Conservation (phyloP, 1,284 basidiomycete genomes). For the Moesziomyces sp. region DNA sequence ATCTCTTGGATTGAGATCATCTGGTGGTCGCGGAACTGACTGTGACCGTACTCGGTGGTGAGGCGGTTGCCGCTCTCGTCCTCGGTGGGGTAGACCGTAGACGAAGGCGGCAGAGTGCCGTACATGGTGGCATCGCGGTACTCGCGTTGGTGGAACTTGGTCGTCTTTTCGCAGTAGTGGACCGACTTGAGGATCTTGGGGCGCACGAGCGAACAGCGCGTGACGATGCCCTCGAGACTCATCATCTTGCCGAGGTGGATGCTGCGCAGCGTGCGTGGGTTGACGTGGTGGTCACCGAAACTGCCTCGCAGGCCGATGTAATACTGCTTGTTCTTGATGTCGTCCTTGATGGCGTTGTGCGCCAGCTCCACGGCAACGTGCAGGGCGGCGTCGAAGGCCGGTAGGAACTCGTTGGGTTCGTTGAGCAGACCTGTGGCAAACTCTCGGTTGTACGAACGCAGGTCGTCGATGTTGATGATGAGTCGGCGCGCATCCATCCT, state of each 20-base stretch:
- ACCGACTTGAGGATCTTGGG: constrained; percentile 98
- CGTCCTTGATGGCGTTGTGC: constrained; percentile 83
- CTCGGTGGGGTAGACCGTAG: constrained; percentile 78
- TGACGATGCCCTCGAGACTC: constrained; percentile 96
- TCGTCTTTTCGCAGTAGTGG: constrained; percentile 90
- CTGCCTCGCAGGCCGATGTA: constrained; percentile 94
- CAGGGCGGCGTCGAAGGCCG: constrained; percentile 90
- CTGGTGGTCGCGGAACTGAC: constrained; percentile 95
- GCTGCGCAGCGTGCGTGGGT: constrained; percentile 88
- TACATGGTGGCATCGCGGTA: constrained; percentile 95
- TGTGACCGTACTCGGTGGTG: constrained; percentile 91
- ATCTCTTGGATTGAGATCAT: constrained; percentile 98
- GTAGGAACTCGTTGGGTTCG: constrained; percentile 87
- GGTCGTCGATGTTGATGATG: constrained; percentile 94
- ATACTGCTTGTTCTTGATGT: constrained; percentile 76
- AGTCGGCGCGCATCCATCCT: constrained; percentile 85
- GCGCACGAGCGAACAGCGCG: constrained; percentile 93
- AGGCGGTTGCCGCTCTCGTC: constrained; percentile 89
- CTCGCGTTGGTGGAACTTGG: constrained; percentile 84
- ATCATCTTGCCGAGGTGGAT: constrained; percentile 95
- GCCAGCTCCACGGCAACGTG: constrained; percentile 79
- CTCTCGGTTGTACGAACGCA: constrained; percentile 87
- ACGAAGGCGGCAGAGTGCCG: constrained; percentile 72
- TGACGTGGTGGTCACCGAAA: constrained; percentile 99
- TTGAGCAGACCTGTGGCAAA: constrained; percentile 76